Percentiles rank a stretch among this genome's conserved stretches.
Conservation (phyloP, 2,329 filamentous ascomycete species). For the Penicillium sp. region DNA sequence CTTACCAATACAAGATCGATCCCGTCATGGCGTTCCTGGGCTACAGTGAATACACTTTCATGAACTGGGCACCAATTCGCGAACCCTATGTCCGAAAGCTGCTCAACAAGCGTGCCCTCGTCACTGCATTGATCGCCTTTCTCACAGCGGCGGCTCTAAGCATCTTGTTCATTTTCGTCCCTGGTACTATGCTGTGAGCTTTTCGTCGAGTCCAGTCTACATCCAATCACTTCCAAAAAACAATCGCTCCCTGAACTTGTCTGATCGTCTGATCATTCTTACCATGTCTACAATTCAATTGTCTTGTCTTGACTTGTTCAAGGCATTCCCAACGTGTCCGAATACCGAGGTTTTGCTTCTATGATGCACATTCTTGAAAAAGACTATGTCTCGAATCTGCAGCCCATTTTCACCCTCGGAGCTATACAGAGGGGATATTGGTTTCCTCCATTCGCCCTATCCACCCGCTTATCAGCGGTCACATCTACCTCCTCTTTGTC, state of each 20-base stretch:
- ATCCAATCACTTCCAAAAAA: constrained; percentile 1
- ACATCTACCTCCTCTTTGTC: constrained; percentile 16
- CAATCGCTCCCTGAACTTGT: background rate
- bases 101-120: constrained; percentile 76
- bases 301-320: constrained; percentile 1
- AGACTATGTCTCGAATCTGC: background rate
- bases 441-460: background rate
- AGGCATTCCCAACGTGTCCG: constrained; percentile 11
- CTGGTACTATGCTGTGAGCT: constrained; percentile 61
- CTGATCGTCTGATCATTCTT: background rate
- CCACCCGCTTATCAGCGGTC: constrained; percentile 11
- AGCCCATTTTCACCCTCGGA: background rate
- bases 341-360: constrained; percentile 19
- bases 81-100: constrained; percentile 90
- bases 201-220: background rate
- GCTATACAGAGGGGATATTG: background rate
- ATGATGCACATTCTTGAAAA: constrained; percentile 16
- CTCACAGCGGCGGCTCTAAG: constrained; percentile 79
- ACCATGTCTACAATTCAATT: background rate
- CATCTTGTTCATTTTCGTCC: constrained; percentile 90
- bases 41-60: constrained; percentile 93
- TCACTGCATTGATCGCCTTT: constrained; percentile 73
- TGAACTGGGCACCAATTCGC: constrained; percentile 82
- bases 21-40: constrained; percentile 86
- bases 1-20: constrained; percentile 94